Conservation (phyloP, 225 moss, liverwort and hornwort genomes). For the Polytrichum formosum region DNA sequence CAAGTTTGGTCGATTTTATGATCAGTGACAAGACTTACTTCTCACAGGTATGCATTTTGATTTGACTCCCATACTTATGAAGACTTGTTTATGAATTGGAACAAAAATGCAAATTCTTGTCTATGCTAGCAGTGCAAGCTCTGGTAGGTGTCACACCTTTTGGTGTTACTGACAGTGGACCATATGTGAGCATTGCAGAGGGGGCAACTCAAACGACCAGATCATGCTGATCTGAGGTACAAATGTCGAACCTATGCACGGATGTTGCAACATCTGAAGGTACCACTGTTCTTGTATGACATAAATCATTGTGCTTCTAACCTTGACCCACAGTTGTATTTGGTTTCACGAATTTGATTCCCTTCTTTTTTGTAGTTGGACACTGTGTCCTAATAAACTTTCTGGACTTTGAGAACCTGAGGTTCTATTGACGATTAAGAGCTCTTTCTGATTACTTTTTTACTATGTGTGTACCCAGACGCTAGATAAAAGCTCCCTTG, state of each 20-base stretch:
- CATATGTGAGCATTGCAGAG: slow-evolving; percentile 44
- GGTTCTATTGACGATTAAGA: no score
- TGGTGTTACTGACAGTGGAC: background rate
- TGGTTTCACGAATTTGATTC: no score
- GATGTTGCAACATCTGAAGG: slow-evolving; percentile 97
- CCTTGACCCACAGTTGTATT: no score
- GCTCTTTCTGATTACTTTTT: no score
- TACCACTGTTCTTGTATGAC: slow-evolving; percentile 14
- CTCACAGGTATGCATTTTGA: slow-evolving; percentile 57
- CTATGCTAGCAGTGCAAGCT: no score
- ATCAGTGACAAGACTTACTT: slow-evolving; percentile 95
- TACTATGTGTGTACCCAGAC: slow-evolving; percentile 35
- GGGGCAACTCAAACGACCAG: slow-evolving; percentile 94
- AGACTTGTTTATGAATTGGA: no score
- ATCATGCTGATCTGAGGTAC: slow-evolving; percentile 98
- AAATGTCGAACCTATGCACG: slow-evolving; percentile 97
- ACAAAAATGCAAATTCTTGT: no score
- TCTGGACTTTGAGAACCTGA: no score
- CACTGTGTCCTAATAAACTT: no score
- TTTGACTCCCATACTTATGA: background rate
- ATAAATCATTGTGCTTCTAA: no score
- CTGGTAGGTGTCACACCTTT: no score
- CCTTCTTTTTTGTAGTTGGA: no score
- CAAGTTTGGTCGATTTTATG: slow-evolving; percentile 95
- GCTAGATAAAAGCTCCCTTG: slow-evolving; percentile 85